Evolutionary conservation across 2,329 filamentous ascomycete species (phyloP), one percentile per base, ranked within the genome.

Genomic region (Fusarium sp.): DNA sequence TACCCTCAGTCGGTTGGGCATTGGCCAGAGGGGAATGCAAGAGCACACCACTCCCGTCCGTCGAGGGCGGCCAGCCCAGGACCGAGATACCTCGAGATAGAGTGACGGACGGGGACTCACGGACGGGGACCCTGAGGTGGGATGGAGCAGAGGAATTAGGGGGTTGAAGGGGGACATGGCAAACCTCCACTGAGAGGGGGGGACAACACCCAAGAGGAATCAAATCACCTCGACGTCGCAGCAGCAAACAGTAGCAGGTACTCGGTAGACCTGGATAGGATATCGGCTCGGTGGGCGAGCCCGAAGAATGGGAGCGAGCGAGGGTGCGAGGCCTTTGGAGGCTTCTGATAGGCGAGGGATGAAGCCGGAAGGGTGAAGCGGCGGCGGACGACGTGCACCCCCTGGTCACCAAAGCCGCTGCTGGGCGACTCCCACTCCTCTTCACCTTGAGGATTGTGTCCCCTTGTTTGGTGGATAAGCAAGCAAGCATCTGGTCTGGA

Each of bases 301-400:
- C 61, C 71, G 64, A 74, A 66, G 68, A 74, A 69, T 74, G 71
- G 68, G 71, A 72, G 60, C 45, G 71, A 74, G 60, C 71, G 68
- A 74, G 71, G 68, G 71, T 71, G 50, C 71, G 62, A 59, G 67
- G 58, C 36, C 68, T 62, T 47, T n/a, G 59, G 45, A 50, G 35
- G 59, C 59, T 62, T 71, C 71, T 74, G 71, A 74, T 74, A 74
- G 71, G 71, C 71, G 71, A 74, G 68, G 71, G 71, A 72, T 69
- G 71, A 74, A 74, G 71, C 71, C 71, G 71, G 71, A 69, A 63
- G 71, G 71, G 71, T 69, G 61, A 69, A 74, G 71, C 71, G 71
- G 60, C 60, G 59, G 71, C 74, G 71, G 71, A 70, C 66, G 66
- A 70, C 66, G 68, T 62, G 71, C 52, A 72, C 72, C 45, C 68